Base-by-base conservation (phyloP, 2,329 filamentous ascomycete species). In the Ophiostoma himal-ulmi region DNA sequence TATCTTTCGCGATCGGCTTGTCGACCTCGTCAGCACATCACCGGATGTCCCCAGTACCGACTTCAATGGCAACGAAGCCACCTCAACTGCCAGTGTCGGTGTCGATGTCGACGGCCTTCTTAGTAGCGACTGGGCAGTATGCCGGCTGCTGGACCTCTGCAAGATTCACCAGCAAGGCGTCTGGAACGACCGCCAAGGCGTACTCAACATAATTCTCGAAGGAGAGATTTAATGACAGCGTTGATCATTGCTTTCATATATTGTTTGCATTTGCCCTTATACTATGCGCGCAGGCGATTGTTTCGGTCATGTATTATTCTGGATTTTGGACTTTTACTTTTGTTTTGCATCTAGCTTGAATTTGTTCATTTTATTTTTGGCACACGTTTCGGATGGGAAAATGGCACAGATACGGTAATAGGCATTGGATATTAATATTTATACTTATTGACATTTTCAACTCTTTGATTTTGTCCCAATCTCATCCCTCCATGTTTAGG, bases 1-100 rank as follows among this genome's bases (percentile, higher is more conserved):
- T n/a, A 71, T 75, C 5, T 79, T 76, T 60, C 71, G 73, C 14
- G 74, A 74, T 14, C 75, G 75, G n/a, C 69, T 78, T 13, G 69
- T 37, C 1, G 67, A 75, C 1, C 57, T 77, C 1, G 67, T 73
- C 34, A 44, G n/a, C n/a, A 74, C 22, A 13, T 36, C 34, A 6
- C 30, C 60, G 17, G 26, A 57, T 57, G 34, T 14, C 26, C 4
- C 13, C 30, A 11, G 30, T 67, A 3, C 39, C 54, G 20, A 14
- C 36, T 14, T 20, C 60, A 17, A 11, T 64, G 10, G 22, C 66
- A 60, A 14, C 13, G 54, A 60, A 6, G 72, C 72, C 52, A 70
- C 72, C 11, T 22, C 62, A 5, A n/a, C 36, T 5, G 36, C 14
- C 60, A 72, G 73, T 37, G 44, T 5, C 8, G 37, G 11, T 17